Base-by-base conservation (phyloP, 176 grass and related monocot species). In the Neostapfia colusana region DNA sequence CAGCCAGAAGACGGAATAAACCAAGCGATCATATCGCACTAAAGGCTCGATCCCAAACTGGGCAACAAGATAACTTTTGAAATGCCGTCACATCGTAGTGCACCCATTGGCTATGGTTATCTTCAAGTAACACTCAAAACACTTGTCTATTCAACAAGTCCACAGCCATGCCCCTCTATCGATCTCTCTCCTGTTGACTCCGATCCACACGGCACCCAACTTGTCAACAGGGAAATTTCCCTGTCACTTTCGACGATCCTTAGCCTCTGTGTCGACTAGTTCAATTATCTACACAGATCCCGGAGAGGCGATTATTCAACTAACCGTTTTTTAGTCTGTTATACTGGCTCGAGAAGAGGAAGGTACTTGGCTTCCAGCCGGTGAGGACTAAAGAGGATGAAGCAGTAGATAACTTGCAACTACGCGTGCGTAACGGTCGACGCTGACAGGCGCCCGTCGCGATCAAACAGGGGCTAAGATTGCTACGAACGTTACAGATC, bases 1-100 rank as follows among this genome's bases (percentile, higher is more conserved):
- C 59, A 62, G 25, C 13, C 43, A 72, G 23, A 72, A 67, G 76
- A 67, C 42, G 71, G 71, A 80, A 81, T 80, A 86, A 69, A 67
- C 48, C 44, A 50, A 63, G 40, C 79, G 40, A 81, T 73, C 39
- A 23, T 72, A 54, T 78, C 79, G 57, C 57, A 48, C 53, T 18
- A 41, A 27, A 10, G n/a, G 48, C 4, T 9, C 26, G n/a, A n/a
- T n/a, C 21, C 54, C 57, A 16, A 56, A 49, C 27, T 63, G 7
- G 72, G 46, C 25, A 26, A 81, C 34, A 23, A 26, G 12, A 78
- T 62, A 57, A 65, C 21, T 48, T 5, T 13, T 39, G 49, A 24
- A 70, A 49, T 20, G 8, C 14, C 40, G 17, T 68, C 44, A 35
- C 17, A 16, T 4, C 49, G 51, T 31, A 31, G 31, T 78, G 28